These are phyloP conservation scores for Effrenium voratum DNA, from an alignment of 73 alveolate genomes.

Conservation along the genomic window DNA sequence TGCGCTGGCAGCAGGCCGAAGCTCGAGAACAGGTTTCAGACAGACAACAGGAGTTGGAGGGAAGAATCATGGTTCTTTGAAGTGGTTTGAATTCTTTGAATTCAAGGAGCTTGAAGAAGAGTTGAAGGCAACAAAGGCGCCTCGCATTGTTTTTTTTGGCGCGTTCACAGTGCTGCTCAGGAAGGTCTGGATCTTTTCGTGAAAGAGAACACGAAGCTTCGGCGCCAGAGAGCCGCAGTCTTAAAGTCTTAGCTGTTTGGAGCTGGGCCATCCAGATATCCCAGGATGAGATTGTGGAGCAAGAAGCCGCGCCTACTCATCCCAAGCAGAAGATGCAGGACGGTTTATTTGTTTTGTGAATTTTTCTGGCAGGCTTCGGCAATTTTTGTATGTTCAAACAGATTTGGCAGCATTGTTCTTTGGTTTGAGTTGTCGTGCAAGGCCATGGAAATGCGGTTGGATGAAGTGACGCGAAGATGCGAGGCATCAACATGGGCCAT, in stretches of 20 bases:
- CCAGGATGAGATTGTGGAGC: slow-evolving; percentile 39
- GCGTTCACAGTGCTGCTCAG: neutral
- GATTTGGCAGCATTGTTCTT: no score
- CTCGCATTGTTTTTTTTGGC: neutral
- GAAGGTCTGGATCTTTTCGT: slow-evolving; percentile 70
- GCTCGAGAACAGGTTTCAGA: slow-evolving; percentile 37
- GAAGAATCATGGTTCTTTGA: neutral
- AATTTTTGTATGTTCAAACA: neutral
- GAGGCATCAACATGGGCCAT: no score
- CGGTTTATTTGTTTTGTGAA: neutral
- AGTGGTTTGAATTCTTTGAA: neutral
- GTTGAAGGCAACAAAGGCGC: slow-evolving; percentile 5
- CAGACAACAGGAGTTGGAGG: slow-evolving; percentile 12
- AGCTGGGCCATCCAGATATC: neutral
- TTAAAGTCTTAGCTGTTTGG: neutral
- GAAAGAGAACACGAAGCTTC: slow-evolving; percentile 61
- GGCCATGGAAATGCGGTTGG: slow-evolving; percentile 83
- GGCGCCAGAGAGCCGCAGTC: slow-evolving; percentile 15
- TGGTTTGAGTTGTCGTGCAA: neutral
- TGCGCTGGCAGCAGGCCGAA: slow-evolving; percentile 2
- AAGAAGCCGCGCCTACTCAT: slow-evolving; percentile 62
- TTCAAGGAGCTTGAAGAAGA: slow-evolving; percentile 33
- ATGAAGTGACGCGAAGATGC: slow-evolving; percentile 81
- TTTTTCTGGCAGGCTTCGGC: neutral
- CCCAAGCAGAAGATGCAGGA: slow-evolving; percentile 86